phyloP scores from a whole-genome alignment of 345 rosid genomes.

The Dipteronia sinensis region DNA sequence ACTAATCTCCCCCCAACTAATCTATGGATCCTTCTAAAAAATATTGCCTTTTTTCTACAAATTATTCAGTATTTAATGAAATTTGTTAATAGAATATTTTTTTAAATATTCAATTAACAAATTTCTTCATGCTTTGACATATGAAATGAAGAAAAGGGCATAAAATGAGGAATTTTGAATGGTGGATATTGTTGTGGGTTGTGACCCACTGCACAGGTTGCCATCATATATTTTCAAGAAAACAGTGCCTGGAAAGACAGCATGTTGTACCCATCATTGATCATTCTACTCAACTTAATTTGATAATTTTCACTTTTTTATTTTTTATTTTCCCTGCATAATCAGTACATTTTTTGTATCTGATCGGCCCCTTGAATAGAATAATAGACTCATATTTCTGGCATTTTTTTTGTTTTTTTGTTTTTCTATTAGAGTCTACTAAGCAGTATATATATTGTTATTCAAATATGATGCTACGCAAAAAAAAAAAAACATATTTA shows the following conservation, averaged over 20 bases:
- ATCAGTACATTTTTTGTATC: not conserved
- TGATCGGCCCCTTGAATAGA: too few relatives aligned
- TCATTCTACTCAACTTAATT: not conserved
- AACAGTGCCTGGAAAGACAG: not conserved
- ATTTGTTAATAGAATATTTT: too few relatives aligned
- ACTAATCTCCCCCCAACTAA: not conserved
- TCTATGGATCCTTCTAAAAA: not conserved
- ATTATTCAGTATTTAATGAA: not conserved
- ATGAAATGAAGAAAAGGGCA: not conserved
- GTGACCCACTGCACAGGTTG: slow-evolving; percentile 1
- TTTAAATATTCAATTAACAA: too few relatives aligned
- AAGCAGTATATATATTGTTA: too few relatives aligned
- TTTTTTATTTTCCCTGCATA: too few relatives aligned
- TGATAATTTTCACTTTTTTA: too few relatives aligned
- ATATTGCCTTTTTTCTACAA: not conserved
- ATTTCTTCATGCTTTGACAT: not conserved
- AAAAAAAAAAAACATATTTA: too few relatives aligned
- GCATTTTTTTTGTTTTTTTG: too few relatives aligned
- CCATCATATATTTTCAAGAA: slow-evolving; percentile 13
- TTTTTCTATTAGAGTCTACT: too few relatives aligned
- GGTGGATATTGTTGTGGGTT: not conserved
- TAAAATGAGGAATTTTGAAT: not conserved
- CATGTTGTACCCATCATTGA: slow-evolving; percentile 1
- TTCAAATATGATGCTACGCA: too few relatives aligned
- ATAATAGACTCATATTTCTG: too few relatives aligned